These are phyloP conservation scores for Pisolithus orientalis DNA, from an alignment of 768 basidiomycete genomes.

Conservation along the genomic window DNA sequence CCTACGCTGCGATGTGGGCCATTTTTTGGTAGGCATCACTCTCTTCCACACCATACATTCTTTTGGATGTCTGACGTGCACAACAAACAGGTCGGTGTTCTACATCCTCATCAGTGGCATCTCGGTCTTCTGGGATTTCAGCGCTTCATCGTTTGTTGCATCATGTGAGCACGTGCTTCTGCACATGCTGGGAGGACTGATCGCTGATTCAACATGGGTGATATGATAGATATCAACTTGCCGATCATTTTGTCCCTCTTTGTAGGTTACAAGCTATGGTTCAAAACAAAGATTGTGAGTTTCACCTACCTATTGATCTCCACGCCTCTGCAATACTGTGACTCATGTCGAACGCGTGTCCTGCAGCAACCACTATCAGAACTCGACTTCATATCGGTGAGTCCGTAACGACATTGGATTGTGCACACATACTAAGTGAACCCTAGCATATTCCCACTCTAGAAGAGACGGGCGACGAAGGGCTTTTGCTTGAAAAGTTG, in stretches of 20 bases:
- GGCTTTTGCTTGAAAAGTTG: constrained; percentile 6
- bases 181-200: neutral
- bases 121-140: constrained; percentile 60
- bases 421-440: neutral
- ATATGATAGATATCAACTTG: constrained; percentile 30
- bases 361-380: constrained; percentile 28
- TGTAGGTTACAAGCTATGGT: constrained; percentile 36
- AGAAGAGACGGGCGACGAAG: constrained; percentile 56
- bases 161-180: constrained; percentile 25
- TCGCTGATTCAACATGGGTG: neutral
- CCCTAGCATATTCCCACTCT: constrained; percentile 56
- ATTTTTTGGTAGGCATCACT: constrained; percentile 52
- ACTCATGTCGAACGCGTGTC: neutral
- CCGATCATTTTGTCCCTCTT: constrained; percentile 40
- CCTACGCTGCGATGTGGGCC: constrained; percentile 66
- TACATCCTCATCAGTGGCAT: constrained; percentile 56
- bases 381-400: constrained; percentile 67
- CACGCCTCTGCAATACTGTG: neutral
- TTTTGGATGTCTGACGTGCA: neutral
- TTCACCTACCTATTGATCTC: too few species aligned
- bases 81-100: constrained; percentile 24
- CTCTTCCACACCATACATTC: neutral
- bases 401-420: constrained; percentile 9
- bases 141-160: constrained; percentile 43
- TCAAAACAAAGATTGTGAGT: constrained; percentile 18